A percentile compares a stretch with the other conserved stretches of the same genome.
phyloP scores from a whole-genome alignment of 805 yeast genomes.

The Sugiyamaella boreocaroliniensis region DNA sequence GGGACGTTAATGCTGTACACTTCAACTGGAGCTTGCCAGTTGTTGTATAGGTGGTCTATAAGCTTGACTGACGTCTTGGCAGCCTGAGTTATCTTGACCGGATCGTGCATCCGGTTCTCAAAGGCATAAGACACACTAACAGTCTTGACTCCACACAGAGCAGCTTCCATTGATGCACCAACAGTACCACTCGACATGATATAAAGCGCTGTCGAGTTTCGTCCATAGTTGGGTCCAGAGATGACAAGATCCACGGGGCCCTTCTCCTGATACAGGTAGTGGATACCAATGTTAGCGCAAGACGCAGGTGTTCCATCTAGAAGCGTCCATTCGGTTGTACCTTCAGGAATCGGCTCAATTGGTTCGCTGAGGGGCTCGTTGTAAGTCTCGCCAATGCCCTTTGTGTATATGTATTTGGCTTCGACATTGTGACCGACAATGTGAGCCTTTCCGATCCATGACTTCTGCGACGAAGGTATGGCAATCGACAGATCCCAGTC shows the following conservation, averaged over 20 bases:
- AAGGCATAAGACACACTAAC: conserved; percentile 88
- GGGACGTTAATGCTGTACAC: conserved; percentile 84
- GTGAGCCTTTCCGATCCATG: conserved; percentile 98
- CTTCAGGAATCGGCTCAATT: conserved; percentile 20
- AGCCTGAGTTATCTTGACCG: conserved; percentile 52
- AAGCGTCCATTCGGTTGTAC: conserved; percentile 52
- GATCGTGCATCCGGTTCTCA: conserved; percentile 43
- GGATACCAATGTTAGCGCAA: conserved; percentile 83
- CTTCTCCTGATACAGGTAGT: conserved; percentile 49
- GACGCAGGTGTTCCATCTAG: conserved; percentile 95
- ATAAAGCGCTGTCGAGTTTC: conserved; percentile 84
- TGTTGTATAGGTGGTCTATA: conserved; percentile 48
- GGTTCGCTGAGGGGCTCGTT: conserved; percentile 29
- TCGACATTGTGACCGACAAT: conserved; percentile 51
- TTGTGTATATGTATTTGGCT: conserved; percentile 34
- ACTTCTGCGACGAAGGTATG: conserved; percentile 74
- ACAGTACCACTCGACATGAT: conserved; percentile 90
- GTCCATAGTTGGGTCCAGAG: conserved; percentile 94
- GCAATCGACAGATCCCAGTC: conserved; percentile 82
- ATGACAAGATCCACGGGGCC: conserved; percentile 76
- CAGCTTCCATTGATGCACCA: conserved; percentile 95
- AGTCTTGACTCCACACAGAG: conserved; percentile 53
- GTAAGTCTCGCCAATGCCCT: conserved; percentile 10
- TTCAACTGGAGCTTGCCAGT: conserved; percentile 58
- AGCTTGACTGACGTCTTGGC: conserved; percentile 60